Evolutionary conservation across 495 filamentous ascomycete species (phyloP), one percentile per base, ranked within the genome.

Genomic region (Aspergillus wentii): DNA sequence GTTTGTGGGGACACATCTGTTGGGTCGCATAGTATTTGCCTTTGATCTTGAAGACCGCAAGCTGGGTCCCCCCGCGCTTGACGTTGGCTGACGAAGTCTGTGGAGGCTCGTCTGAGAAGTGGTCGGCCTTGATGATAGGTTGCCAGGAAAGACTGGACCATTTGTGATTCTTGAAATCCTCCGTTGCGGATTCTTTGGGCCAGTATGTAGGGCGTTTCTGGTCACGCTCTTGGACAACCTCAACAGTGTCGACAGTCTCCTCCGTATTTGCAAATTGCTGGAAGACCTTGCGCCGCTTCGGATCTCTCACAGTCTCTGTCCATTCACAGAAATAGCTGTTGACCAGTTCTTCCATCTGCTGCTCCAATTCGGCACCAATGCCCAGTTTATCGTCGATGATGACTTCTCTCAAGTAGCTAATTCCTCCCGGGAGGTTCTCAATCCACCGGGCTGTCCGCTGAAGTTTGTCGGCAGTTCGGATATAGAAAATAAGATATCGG

Each of bases 1-100:
- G 85, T 64, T 95, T 95, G 65, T 95, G 88, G 10, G 91, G 91
- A 57, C 91, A 97, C 91, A 97, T 97, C 58, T 97, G 89, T 72
- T 97, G 91, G 11, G 83, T 84, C n/a, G 87, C 85, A 55, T 90
- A 92, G 64, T 77, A 94, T 34, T 78, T 75, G 14, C 88, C 91
- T 41, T 78, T 76, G 44, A 96, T 72, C 54, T 88, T 88, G 76
- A 92, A 96, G 41, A 96, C 69, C 13, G 90, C 89, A 4, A 96
- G 75, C 59, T 97, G 91, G 0, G 89, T 95, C 57, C 95, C 89
- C 8, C 88, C 86, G 16, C 87, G 77, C 68, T 94, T 94, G 59
- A 95, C 64, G 27, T 79, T 81, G 3, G 83, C 59, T 66, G 57
- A 78, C 64, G 59, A 85, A 64, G 47, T 85, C 34, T 82, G 84